These are phyloP conservation scores for Chlorella sp. DNA, from an alignment of 139 green algal genomes.

Conservation along the genomic window DNA sequence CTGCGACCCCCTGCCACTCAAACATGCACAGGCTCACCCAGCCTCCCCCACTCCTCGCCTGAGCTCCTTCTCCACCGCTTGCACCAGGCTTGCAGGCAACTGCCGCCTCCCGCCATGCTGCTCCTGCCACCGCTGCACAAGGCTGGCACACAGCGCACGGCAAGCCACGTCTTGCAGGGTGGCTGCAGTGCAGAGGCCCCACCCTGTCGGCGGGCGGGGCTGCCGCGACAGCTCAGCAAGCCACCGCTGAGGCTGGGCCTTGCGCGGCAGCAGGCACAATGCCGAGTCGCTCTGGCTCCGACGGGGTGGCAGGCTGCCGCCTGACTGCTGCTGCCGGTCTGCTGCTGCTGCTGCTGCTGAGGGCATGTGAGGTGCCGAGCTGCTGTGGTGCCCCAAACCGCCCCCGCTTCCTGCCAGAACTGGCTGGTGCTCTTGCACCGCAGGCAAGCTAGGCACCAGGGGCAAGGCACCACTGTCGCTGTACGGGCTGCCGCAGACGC, in stretches of 20 bases:
- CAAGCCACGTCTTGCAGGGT: constrained; percentile 28
- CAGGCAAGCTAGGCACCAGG: not conserved
- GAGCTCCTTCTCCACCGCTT: constrained; percentile 1
- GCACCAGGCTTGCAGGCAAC: not conserved
- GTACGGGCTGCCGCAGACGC: too few species aligned
- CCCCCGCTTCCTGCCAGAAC: not conserved
- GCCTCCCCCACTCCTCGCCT: too few species aligned
- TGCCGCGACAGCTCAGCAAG: not conserved
- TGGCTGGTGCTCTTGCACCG: not conserved
- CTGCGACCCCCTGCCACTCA: too few species aligned
- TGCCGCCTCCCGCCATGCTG: not conserved
- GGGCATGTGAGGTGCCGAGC: not conserved
- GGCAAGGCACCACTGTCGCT: not conserved
- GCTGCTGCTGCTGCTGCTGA: not conserved
- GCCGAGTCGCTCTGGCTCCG: constrained; percentile 21
- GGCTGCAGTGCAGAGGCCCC: not conserved
- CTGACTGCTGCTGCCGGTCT: not conserved
- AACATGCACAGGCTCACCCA: too few species aligned
- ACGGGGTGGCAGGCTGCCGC: not conserved
- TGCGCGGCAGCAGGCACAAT: not conserved
- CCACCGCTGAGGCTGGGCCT: not conserved
- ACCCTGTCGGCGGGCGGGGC: not conserved
- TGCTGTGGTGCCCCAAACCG: not conserved
- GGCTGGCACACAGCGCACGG: constrained; percentile 23
- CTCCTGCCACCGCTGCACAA: not conserved